phyloP scores from a whole-genome alignment of 306 rosid genomes.

The Acacia crassicarpa region DNA sequence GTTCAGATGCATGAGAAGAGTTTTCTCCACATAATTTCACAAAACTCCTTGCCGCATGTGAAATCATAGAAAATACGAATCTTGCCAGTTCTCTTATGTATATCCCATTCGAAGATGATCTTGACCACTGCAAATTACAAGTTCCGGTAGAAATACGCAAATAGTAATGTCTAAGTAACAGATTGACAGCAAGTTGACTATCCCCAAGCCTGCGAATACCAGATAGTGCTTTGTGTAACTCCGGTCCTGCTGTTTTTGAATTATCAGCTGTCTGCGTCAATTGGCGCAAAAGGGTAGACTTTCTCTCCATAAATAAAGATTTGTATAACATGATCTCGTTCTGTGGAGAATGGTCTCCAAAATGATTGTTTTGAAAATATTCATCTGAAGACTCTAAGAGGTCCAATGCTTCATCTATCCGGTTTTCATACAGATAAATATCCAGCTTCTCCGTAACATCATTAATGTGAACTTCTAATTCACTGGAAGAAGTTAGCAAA shows the following conservation, averaged over 20 bases:
- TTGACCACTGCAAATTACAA: conserved; percentile 37
- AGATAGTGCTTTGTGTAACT: conserved; percentile 48
- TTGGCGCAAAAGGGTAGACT: conserved; percentile 37
- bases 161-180: conserved; percentile 58
- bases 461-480: conserved; percentile 48
- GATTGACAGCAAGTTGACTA: conserved; percentile 47
- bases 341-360: conserved; percentile 33
- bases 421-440: conserved; percentile 55
- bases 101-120: conserved; percentile 35
- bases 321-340: conserved; percentile 36
- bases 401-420: conserved; percentile 59
- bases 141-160: conserved; percentile 45
- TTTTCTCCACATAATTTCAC: conserved; percentile 56
- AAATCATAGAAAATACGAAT: conserved; percentile 67
- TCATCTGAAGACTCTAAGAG: conserved; percentile 54
- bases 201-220: conserved; percentile 66
- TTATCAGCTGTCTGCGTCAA: conserved; percentile 49
- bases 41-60: conserved; percentile 67
- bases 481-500: conserved; percentile 32
- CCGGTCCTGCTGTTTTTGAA: conserved; percentile 45
- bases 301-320: conserved; percentile 54
- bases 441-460: conserved; percentile 63
- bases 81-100: conserved; percentile 56
- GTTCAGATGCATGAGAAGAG: conserved; percentile 50
- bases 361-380: conserved; percentile 43